Conservation (phyloP, 1,284 basidiomycete species). For the Takashimella koratensis region DNA sequence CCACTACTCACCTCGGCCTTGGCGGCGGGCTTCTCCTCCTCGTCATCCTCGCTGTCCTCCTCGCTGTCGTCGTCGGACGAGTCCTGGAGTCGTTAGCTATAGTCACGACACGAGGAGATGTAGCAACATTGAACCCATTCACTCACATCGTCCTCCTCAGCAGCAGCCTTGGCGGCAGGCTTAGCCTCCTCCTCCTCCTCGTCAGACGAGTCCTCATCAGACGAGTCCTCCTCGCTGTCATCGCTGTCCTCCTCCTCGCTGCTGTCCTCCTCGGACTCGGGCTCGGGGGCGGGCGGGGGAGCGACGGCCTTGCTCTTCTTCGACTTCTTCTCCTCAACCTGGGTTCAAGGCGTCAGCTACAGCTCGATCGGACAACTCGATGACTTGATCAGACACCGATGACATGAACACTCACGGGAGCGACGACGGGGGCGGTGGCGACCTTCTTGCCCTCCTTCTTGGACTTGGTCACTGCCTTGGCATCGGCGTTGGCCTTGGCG, state of each 20-base stretch:
- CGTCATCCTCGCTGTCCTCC: slow-evolving; percentile 2
- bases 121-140: too few species aligned
- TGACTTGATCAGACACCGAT: neutral
- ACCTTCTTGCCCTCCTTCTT: slow-evolving; percentile 12
- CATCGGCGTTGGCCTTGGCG: slow-evolving; percentile 13
- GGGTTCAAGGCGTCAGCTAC: neutral
- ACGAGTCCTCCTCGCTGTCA: slow-evolving; percentile 5
- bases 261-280: slow-evolving; percentile 23
- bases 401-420: neutral
- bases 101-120: too few species aligned
- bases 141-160: slow-evolving; percentile 4
- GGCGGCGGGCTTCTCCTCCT: neutral
- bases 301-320: slow-evolving; percentile 50
- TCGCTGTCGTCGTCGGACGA: slow-evolving; percentile 3
- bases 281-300: slow-evolving; percentile 39
- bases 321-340: slow-evolving; percentile 33
- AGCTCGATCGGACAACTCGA: neutral
- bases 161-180: slow-evolving; percentile 16
- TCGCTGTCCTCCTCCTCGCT: neutral
- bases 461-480: slow-evolving; percentile 30
- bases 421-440: neutral
- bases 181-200: slow-evolving; percentile 39
- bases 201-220: slow-evolving; percentile 14
- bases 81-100: neutral
- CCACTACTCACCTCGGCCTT: neutral